Evolutionary conservation across 768 basidiomycete species (phyloP).

Genomic region (Zangia roseola): DNA sequence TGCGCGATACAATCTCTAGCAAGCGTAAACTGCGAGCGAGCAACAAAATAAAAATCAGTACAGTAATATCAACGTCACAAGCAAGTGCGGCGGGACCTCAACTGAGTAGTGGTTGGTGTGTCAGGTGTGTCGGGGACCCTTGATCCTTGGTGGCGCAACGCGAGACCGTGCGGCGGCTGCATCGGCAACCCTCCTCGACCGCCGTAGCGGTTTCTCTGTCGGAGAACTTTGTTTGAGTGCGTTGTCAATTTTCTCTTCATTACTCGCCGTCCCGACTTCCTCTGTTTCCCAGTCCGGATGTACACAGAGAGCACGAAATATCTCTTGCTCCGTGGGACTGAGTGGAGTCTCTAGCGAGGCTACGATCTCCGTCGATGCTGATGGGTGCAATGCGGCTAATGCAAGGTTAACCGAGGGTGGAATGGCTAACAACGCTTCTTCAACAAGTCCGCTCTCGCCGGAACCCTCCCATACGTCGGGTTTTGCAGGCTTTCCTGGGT

Average conservation of each 20-base stretch:
- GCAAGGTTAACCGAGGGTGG: slow-evolving; percentile 31
- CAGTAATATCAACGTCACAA: slow-evolving; percentile 2
- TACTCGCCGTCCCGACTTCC: slow-evolving; percentile 20
- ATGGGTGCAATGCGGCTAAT: slow-evolving; percentile 27
- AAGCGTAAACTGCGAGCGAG: slow-evolving; percentile 5
- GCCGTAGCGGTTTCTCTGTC: slow-evolving; percentile 22
- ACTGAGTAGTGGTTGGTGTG: not conserved
- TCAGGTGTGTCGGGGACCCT: slow-evolving; percentile 29
- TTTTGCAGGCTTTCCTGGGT: slow-evolving; percentile 2
- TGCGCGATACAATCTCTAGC: slow-evolving; percentile 28
- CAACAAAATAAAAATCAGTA: slow-evolving; percentile 11
- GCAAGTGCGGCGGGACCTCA: not conserved
- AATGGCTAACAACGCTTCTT: slow-evolving; percentile 23
- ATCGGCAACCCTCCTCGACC: slow-evolving; percentile 70
- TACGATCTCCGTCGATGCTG: slow-evolving; percentile 8
- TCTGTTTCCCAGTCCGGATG: slow-evolving; percentile 53
- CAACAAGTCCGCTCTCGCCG: slow-evolving; percentile 19
- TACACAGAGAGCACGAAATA: slow-evolving; percentile 63
- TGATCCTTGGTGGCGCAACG: slow-evolving; percentile 34
- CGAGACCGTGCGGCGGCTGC: slow-evolving; percentile 51
- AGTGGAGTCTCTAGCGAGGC: slow-evolving; percentile 43
- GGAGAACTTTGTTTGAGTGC: not conserved
- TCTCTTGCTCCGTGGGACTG: slow-evolving; percentile 67
- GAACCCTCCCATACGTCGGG: slow-evolving; percentile 22
- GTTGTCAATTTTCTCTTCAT: slow-evolving; percentile 11